A percentile compares a stretch with the other conserved stretches of the same genome.
Conservation (phyloP, 1,284 basidiomycete species). For the Austroboletus olivaceoglutinosus region DNA sequence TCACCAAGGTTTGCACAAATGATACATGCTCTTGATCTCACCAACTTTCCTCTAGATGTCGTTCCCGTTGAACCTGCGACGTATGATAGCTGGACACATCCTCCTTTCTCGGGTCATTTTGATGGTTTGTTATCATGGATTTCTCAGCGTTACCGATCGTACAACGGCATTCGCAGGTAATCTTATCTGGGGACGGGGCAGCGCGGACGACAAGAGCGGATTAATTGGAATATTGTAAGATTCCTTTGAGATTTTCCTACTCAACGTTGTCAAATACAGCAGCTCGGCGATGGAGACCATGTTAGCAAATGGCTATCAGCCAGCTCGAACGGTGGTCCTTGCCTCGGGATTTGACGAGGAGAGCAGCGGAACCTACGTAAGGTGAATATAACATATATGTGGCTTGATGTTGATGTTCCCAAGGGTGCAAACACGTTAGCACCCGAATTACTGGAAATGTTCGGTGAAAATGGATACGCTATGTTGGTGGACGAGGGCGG, state of each 20-base stretch:
- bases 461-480: slow-evolving; percentile 51
- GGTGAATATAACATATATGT: background rate
- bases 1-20: slow-evolving; percentile 58
- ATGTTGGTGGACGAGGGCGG: slow-evolving; percentile 52
- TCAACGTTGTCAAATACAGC: no score
- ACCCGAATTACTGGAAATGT: slow-evolving; percentile 43
- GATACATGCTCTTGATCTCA: background rate
- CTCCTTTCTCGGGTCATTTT: no score
- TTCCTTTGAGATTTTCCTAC: no score
- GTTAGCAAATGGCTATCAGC: slow-evolving; percentile 43
- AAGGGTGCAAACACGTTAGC: slow-evolving; percentile 29
- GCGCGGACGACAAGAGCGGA: no score
- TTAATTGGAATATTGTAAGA: no score
- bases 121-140: no score
- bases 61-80: slow-evolving; percentile 50
- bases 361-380: slow-evolving; percentile 44
- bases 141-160: no score
- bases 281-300: slow-evolving; percentile 43
- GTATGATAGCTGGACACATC: no score
- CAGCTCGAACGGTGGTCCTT: slow-evolving; percentile 50
- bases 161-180: no score
- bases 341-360: slow-evolving; percentile 69
- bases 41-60: slow-evolving; percentile 40
- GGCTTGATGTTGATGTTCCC: slow-evolving; percentile 1
- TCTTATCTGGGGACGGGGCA: no score